Conservation (phyloP, 495 filamentous ascomycete genomes). For the Xylaria intraflava region DNA sequence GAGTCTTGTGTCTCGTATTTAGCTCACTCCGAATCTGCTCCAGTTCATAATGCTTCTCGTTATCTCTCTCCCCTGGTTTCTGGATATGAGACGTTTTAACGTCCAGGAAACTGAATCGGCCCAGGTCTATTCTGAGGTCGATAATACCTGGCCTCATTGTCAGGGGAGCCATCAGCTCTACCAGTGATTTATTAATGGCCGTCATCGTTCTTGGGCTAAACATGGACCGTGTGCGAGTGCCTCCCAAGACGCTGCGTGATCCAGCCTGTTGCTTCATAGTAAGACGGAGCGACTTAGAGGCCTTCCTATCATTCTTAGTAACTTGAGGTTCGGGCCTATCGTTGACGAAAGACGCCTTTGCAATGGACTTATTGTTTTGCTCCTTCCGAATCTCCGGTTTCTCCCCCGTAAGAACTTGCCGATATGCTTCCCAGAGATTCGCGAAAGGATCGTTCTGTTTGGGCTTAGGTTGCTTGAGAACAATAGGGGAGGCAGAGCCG, state of each 20-base stretch:
- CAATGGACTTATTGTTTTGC: not conserved
- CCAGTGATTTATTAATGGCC: slow-evolving; percentile 1
- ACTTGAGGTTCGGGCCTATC: not conserved
- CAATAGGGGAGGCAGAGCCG: not conserved
- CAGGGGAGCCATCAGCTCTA: slow-evolving; percentile 22
- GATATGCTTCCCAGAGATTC: not conserved
- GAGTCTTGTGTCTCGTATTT: slow-evolving; percentile 12
- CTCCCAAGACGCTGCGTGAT: not conserved
- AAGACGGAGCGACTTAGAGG: slow-evolving; percentile 11
- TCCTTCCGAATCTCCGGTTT: not conserved
- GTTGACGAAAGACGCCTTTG: not conserved
- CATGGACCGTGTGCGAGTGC: not conserved
- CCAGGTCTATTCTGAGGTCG: slow-evolving; percentile 35
- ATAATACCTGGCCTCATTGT: slow-evolving; percentile 30
- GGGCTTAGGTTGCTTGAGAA: not conserved
- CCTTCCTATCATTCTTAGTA: slow-evolving; percentile 5
- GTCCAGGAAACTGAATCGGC: slow-evolving; percentile 30
- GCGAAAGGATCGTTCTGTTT: not conserved
- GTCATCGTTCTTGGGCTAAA: slow-evolving; percentile 9
- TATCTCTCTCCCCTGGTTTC: not conserved
- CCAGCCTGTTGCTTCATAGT: slow-evolving; percentile 31
- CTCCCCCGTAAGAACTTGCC: not conserved
- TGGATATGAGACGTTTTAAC: slow-evolving; percentile 19
- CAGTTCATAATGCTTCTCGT: slow-evolving; percentile 16
- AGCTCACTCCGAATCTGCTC: slow-evolving; percentile 13